These are phyloP conservation scores for Ophiocordyceps camponoti-leonardi DNA, from an alignment of 2,329 filamentous ascomycete genomes.

Conservation along the genomic window DNA sequence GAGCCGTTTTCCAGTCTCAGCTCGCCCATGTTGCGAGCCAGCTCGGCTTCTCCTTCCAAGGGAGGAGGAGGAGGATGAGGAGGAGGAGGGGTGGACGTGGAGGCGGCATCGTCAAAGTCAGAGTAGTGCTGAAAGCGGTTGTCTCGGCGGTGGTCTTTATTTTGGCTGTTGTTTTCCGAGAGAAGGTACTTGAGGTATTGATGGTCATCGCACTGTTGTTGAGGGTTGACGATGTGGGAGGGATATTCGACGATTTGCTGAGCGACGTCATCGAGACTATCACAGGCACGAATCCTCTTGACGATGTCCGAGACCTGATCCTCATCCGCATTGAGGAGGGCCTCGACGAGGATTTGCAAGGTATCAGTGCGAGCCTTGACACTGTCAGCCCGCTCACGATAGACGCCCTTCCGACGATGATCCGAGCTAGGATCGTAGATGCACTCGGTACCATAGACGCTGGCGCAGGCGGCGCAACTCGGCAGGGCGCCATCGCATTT, in stretches of 20 bases:
- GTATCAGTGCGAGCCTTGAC: slow-evolving; percentile 78
- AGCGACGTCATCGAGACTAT: slow-evolving; percentile 42
- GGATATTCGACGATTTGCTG: slow-evolving; percentile 33
- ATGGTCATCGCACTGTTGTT: slow-evolving; percentile 17
- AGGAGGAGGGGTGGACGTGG: too few species aligned
- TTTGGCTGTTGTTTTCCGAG: too few species aligned
- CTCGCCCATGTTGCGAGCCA: slow-evolving; percentile 88
- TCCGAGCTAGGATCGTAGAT: slow-evolving; percentile 94
- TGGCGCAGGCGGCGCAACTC: slow-evolving; percentile 88
- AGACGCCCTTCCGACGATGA: slow-evolving; percentile 89
- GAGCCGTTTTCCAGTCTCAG: slow-evolving; percentile 74
- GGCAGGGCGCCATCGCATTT: slow-evolving; percentile 88
- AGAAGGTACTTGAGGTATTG: too few species aligned
- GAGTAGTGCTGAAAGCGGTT: slow-evolving; percentile 10
- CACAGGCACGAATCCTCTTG: slow-evolving; percentile 73
- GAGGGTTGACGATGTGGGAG: slow-evolving; percentile 1
- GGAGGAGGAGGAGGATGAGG: slow-evolving; percentile 21
- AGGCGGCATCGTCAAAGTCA: slow-evolving; percentile 21
- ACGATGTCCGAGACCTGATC: slow-evolving; percentile 71
- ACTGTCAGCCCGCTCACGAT: slow-evolving; percentile 81
- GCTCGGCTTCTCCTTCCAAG: slow-evolving; percentile 51
- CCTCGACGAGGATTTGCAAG: slow-evolving; percentile 80
- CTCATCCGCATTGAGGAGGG: slow-evolving; percentile 79
- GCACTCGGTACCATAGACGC: slow-evolving; percentile 80
- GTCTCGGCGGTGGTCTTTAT: too few species aligned